Conservation (phyloP, 1,284 basidiomycete species). For the Apiotrichum montevideense region DNA sequence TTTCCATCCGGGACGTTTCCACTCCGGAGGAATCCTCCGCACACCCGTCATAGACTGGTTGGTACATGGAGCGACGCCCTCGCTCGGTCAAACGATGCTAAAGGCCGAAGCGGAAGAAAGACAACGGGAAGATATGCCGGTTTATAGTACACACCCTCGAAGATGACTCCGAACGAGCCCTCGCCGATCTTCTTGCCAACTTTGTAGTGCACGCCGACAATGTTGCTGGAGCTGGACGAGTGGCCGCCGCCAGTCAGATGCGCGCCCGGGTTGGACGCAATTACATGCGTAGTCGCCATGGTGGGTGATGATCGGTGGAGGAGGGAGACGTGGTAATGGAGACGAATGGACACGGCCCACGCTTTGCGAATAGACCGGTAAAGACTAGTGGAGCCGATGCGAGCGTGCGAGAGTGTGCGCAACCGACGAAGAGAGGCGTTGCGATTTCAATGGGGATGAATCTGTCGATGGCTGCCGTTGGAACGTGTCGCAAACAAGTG, state of each 20-base stretch:
- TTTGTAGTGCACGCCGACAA: constrained; percentile 55
- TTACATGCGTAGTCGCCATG: constrained; percentile 48
- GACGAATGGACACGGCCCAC: not conserved
- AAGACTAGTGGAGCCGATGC: not conserved
- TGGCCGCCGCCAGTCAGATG: constrained; percentile 38
- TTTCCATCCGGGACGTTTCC: too few relatives aligned
- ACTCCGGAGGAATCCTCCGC: too few relatives aligned
- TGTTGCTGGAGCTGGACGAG: constrained; percentile 46
- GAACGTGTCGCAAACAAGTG: too few relatives aligned
- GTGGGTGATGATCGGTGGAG: constrained; percentile 5
- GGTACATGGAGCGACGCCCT: too few relatives aligned
- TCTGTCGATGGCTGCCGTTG: too few relatives aligned
- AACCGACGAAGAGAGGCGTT: too few relatives aligned
- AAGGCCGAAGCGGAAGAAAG: too few relatives aligned
- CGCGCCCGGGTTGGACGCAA: constrained; percentile 42
- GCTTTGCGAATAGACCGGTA: not conserved
- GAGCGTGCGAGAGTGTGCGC: not conserved
- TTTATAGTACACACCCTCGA: constrained; percentile 61
- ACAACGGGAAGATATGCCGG: too few relatives aligned
- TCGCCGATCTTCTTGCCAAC: constrained; percentile 60
- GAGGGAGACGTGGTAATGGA: not conserved
- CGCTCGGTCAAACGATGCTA: not conserved
- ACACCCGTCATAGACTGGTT: too few relatives aligned
- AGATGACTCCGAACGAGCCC: constrained; percentile 94
- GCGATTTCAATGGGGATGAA: too few relatives aligned